A percentile compares a stretch with the other conserved stretches of the same genome.
Conservation (phyloP, 2,329 filamentous ascomycete species). For the Orbilia ellipsospora region DNA sequence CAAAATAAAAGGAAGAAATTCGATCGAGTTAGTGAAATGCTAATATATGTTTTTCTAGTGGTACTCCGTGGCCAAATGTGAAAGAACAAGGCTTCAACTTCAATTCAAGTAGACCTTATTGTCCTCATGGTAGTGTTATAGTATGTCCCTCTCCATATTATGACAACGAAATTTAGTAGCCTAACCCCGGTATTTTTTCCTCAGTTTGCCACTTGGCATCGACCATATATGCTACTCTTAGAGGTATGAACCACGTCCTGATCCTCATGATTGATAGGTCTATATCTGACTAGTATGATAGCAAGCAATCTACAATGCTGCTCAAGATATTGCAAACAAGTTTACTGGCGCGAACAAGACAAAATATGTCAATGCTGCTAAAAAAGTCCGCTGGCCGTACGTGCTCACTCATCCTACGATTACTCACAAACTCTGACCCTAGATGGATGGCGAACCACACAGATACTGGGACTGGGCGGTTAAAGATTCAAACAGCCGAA, state of each 20-base stretch:
- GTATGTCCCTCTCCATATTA: constrained; percentile 31
- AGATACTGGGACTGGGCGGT: constrained; percentile 58
- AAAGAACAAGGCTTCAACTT: neutral
- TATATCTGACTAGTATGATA: constrained; percentile 16
- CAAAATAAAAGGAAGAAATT: neutral
- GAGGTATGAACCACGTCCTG: constrained; percentile 54
- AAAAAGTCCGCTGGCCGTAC: constrained; percentile 56
- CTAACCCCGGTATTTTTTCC: neutral
- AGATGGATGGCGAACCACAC: neutral
- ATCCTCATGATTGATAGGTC: neutral
- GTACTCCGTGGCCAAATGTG: constrained; percentile 24
- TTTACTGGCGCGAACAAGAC: constrained; percentile 52
- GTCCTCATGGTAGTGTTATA: constrained; percentile 17
- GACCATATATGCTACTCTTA: constrained; percentile 59
- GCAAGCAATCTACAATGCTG: constrained; percentile 52
- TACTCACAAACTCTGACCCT: neutral
- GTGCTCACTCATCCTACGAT: constrained; percentile 6
- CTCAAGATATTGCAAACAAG: constrained; percentile 36
- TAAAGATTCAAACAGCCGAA: constrained; percentile 34
- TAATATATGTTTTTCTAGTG: neutral
- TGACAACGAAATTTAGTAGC: neutral
- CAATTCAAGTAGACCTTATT: constrained; percentile 19
- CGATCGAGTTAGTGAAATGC: neutral
- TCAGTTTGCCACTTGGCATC: constrained; percentile 59
- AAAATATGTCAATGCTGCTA: constrained; percentile 55